Evolutionary conservation across 164 flowering plant genomes (phyloP).

Genomic region (Kingdonia uniflora): DNA sequence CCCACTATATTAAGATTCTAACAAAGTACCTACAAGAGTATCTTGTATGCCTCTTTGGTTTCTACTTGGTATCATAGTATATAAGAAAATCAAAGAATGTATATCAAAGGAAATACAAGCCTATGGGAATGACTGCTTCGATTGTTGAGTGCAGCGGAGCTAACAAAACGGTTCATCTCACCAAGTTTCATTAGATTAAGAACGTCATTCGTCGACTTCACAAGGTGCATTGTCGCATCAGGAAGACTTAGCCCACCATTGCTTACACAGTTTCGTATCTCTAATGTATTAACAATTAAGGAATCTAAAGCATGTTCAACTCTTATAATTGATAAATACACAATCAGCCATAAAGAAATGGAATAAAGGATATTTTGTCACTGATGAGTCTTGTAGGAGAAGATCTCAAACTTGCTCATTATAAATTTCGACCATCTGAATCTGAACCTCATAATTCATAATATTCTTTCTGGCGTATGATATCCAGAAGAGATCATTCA

Average conservation of each 20-base stretch:
- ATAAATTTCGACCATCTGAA: slow-evolving; percentile 89
- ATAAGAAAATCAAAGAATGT: no score
- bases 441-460: slow-evolving; percentile 48
- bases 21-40: no score
- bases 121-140: slow-evolving; percentile 80
- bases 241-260: slow-evolving; percentile 47
- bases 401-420: slow-evolving; percentile 93
- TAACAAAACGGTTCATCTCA: slow-evolving; percentile 47
- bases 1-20: no score
- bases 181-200: slow-evolving; percentile 66
- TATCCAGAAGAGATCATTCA: slow-evolving; percentile 62
- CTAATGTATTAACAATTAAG: slow-evolving; percentile 53
- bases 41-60: no score
- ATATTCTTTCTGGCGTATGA: slow-evolving; percentile 43
- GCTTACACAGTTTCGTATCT: slow-evolving; percentile 49
- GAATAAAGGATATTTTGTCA: slow-evolving; percentile 58
- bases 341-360: not conserved
- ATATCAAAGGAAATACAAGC: slow-evolving; percentile 20
- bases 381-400: slow-evolving; percentile 46
- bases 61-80: no score
- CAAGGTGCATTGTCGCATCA: slow-evolving; percentile 52
- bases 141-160: slow-evolving; percentile 61
- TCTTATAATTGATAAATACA: not conserved
- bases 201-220: slow-evolving; percentile 59
- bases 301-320: slow-evolving; percentile 5